These are phyloP conservation scores for Pistacia vera DNA, from an alignment of 345 rosid genomes.

Conservation along the genomic window DNA sequence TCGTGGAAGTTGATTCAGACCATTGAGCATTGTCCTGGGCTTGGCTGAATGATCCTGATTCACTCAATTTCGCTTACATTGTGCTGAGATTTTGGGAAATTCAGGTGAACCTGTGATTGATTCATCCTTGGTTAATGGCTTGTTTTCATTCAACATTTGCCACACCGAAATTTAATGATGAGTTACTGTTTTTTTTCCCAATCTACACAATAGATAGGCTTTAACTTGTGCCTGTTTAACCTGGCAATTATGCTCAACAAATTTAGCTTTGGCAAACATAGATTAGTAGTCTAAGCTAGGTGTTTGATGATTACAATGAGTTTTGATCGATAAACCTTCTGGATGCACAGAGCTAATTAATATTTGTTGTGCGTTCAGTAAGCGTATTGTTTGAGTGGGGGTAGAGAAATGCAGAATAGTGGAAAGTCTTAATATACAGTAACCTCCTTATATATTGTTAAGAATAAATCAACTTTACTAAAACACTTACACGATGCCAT, in stretches of 20 bases:
- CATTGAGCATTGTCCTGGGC: neutral
- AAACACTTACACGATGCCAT: no score
- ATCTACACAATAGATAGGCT: neutral
- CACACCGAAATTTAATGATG: neutral
- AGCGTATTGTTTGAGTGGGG: no score
- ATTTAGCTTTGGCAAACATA: neutral
- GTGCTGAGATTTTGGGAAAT: neutral
- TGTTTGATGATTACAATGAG: conserved; percentile 7
- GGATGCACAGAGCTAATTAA: neutral
- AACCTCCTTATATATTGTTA: no score
- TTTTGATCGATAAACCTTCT: conserved; percentile 10
- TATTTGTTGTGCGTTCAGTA: neutral
- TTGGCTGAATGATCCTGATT: neutral
- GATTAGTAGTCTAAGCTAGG: neutral
- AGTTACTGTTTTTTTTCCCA: neutral
- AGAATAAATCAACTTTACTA: no score
- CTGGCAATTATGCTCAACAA: neutral
- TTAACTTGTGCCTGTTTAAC: neutral
- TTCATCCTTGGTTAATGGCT: conserved; percentile 4
- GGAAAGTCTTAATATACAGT: no score
- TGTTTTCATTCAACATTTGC: neutral
- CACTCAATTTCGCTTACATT: conserved; percentile 3
- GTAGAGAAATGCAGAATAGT: no score
- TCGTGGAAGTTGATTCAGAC: conserved; percentile 15
- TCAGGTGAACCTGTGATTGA: conserved; percentile 8